Conservation (phyloP, 1,139 yeast species). For the Yueomyces sp. region DNA sequence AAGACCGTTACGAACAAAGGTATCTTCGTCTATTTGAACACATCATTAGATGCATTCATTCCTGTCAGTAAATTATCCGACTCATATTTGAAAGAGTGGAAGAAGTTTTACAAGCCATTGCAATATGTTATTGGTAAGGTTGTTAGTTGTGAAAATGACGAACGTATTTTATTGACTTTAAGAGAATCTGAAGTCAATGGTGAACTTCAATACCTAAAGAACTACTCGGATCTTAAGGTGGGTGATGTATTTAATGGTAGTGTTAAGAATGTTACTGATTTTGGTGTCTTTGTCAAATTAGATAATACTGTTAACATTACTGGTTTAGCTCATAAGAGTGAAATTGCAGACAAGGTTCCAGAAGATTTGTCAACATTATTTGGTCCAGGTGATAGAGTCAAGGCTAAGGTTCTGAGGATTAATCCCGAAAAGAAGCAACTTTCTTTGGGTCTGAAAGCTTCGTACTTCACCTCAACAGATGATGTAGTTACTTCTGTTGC, state of each 20-base stretch:
- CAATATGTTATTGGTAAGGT: slow-evolving; percentile 74
- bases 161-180: slow-evolving; percentile 62
- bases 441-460: slow-evolving; percentile 88
- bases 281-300: slow-evolving; percentile 79
- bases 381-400: slow-evolving; percentile 81
- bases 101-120: slow-evolving; percentile 53
- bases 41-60: slow-evolving; percentile 65
- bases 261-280: slow-evolving; percentile 69
- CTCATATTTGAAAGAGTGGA: slow-evolving; percentile 76
- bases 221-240: slow-evolving; percentile 49
- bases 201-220: slow-evolving; percentile 41
- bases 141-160: slow-evolving; percentile 46
- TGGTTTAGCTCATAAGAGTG: slow-evolving; percentile 81
- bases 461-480: slow-evolving; percentile 46
- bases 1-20: slow-evolving; percentile 69
- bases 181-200: slow-evolving; percentile 76
- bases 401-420: slow-evolving; percentile 60
- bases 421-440: slow-evolving; percentile 58
- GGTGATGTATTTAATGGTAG: slow-evolving; percentile 72
- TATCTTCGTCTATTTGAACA: slow-evolving; percentile 65
- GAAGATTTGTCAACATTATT: slow-evolving; percentile 45
- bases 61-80: slow-evolving; percentile 77
- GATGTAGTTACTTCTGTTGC: slow-evolving; percentile 21
- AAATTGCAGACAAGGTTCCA: slow-evolving; percentile 64
- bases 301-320: slow-evolving; percentile 63